Base-by-base conservation (phyloP, 2,329 filamentous ascomycete genomes). In the Trichoderma sp. region DNA sequence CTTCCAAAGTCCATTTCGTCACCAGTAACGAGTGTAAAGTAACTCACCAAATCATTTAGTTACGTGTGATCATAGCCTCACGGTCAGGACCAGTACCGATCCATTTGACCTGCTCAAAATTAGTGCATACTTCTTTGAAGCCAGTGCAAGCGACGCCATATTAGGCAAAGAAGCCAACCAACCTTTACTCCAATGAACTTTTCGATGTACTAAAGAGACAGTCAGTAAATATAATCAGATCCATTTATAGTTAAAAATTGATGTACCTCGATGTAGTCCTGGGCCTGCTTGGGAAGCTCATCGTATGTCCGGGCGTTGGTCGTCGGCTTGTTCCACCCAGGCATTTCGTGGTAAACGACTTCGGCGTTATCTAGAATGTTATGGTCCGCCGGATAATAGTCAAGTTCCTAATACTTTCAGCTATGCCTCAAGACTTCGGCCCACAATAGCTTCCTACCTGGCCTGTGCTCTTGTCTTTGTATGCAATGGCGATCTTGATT, bases 281-380 rank as follows among this genome's bases (percentile, higher is more conserved):
- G 43, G 9, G 43, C 43, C 43, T 51, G 2, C 43, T 51, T 51
- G 4, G 43, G 43, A 12, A 51, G 43, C 2, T 51, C 43, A 51
- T 2, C 18, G n/a, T 51, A 51, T 21, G 82, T 86, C 79, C 86
- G 89, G 67, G 85, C 83, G 60, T 86, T 85, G 8, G 88, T 89
- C 0, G 89, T 94, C 43, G 87, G 83, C 77, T 84, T 85, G 77
- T 92, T 86, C 92, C 92, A 94, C 61, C 92, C 92, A 26, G 87
- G 85, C 72, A 94, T 81, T 67, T 90, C 91, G 76, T 89, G 85
- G 82, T 94, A 94, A 51, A 88, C 85, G 21, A 92, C 89, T 77
- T 91, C 87, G 70, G 89, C 85, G 67, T 84, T 83, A 26, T 87
- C 86, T 18, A 93, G 83, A 32, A 86, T 79, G 58, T 84, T 82